phyloP scores from a whole-genome alignment of 208 protist species.

The Trypanosoma conorhini region DNA sequence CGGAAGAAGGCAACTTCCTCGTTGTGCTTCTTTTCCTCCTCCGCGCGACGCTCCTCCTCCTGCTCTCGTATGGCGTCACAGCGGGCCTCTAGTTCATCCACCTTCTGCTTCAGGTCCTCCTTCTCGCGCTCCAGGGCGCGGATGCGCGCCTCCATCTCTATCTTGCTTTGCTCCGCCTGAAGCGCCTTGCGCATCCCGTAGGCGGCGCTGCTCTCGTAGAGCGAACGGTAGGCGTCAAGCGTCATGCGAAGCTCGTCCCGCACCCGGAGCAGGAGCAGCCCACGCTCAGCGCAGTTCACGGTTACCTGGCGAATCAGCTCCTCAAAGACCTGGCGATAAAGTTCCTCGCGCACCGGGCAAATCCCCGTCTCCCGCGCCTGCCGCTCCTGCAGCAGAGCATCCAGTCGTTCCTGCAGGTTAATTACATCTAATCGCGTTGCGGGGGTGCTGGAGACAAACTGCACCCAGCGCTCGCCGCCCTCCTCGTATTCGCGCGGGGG shows the following conservation, averaged over 20 bases:
- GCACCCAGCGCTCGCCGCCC: conserved; percentile 81
- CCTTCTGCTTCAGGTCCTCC: conserved; percentile 92
- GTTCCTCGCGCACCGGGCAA: conserved; percentile 98
- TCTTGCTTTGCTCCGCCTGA: conserved; percentile 96
- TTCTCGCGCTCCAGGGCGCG: conserved; percentile 94
- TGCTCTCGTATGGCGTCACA: conserved; percentile 90
- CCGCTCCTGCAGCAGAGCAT: conserved; percentile 92
- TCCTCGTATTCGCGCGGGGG: conserved; percentile 91
- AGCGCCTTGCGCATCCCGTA: conserved; percentile 98
- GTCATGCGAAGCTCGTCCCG: conserved; percentile 96
- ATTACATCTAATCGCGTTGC: conserved; percentile 92
- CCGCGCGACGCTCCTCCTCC: conserved; percentile 88
- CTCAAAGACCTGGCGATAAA: conserved; percentile 98
- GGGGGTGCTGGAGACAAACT: conserved; percentile 88
- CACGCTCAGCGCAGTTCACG: conserved; percentile 97
- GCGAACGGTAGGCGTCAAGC: conserved; percentile 79
- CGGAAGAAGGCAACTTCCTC: conserved; percentile 98
- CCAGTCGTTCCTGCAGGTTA: conserved; percentile 95
- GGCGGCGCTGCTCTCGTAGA: conserved; percentile 90
- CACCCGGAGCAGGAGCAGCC: conserved; percentile 97
- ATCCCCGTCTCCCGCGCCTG: conserved; percentile 98
- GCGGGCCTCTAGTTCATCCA: conserved; percentile 70
- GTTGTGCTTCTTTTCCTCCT: conserved; percentile 94
- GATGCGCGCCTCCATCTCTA: conserved; percentile 94
- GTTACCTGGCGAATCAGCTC: conserved; percentile 98